Conservation (phyloP, 352 stramenopile species). For the Stephanocyclus meneghinianus region DNA sequence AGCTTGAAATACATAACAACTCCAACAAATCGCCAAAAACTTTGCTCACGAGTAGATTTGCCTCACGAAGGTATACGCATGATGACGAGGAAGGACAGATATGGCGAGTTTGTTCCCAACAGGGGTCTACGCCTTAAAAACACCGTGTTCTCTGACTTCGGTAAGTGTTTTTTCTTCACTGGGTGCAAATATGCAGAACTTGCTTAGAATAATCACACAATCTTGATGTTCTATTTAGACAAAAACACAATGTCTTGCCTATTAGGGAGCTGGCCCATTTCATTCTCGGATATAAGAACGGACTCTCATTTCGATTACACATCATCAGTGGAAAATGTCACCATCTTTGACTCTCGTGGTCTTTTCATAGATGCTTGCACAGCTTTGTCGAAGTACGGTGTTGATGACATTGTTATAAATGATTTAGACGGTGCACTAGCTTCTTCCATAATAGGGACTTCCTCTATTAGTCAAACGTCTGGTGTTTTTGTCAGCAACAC, state of each 20-base stretch:
- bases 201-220: not conserved
- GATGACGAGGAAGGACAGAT: conserved; percentile 19
- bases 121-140: conserved; percentile 43
- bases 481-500: conserved; percentile 43
- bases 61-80: conserved; percentile 38
- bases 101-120: conserved; percentile 22
- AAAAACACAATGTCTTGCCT: conserved; percentile 14
- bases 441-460: conserved; percentile 13
- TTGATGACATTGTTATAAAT: conserved; percentile 41
- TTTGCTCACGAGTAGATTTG: conserved; percentile 31
- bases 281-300: conserved; percentile 6
- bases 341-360: conserved; percentile 18
- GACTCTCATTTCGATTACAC: conserved; percentile 42
- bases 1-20: conserved; percentile 11
- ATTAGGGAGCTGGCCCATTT: conserved; percentile 14
- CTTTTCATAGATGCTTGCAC: conserved; percentile 37
- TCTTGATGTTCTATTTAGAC: not conserved
- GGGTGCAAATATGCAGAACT: not conserved
- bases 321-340: conserved; percentile 33
- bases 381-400: not conserved
- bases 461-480: not conserved
- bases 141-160: conserved; percentile 52
- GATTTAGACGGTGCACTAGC: conserved; percentile 51
- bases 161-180: conserved; percentile 23
- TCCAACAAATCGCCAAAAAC: conserved; percentile 18